phyloP scores from a whole-genome alignment of 495 filamentous ascomycete genomes.

The Daldinia loculata region DNA sequence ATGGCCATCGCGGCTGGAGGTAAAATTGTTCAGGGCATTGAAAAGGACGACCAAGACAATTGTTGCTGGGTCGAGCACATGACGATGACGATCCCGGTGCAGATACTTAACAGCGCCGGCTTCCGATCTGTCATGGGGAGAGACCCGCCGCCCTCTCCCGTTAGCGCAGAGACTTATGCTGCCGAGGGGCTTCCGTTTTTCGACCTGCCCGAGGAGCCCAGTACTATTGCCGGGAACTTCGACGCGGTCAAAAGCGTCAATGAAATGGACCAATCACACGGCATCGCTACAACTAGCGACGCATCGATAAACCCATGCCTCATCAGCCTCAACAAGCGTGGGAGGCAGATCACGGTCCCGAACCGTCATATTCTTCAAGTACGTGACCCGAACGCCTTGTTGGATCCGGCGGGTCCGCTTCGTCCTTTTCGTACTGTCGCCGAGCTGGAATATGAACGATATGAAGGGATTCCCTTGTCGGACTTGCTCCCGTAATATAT shows the following conservation, averaged over 20 bases:
- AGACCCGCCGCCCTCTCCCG: conserved; percentile 46
- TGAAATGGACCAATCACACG: conserved; percentile 32
- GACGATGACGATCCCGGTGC: too few relatives aligned
- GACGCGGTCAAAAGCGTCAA: conserved; percentile 35
- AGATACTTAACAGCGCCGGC: too few relatives aligned
- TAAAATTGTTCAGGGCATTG: too few relatives aligned
- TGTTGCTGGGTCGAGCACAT: too few relatives aligned
- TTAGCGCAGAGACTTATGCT: conserved; percentile 48
- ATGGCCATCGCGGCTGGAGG: too few relatives aligned
- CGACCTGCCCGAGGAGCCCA: conserved; percentile 44
- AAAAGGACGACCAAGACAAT: too few relatives aligned
- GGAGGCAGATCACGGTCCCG: neutral
- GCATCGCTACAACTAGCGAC: conserved; percentile 6
- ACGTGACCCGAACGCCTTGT: neutral
- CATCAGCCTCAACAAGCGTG: conserved; percentile 1
- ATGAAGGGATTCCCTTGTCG: neutral
- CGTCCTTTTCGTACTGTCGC: neutral
- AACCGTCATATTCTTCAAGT: neutral
- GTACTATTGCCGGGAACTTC: conserved; percentile 29
- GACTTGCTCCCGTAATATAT: neutral
- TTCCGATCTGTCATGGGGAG: conserved; percentile 46
- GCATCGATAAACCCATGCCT: conserved; percentile 5
- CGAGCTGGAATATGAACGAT: neutral
- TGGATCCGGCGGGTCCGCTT: neutral
- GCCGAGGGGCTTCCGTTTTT: conserved; percentile 49